These are phyloP conservation scores for Albophoma yamanashiensis DNA, from an alignment of 2,329 filamentous ascomycete genomes.

Conservation along the genomic window DNA sequence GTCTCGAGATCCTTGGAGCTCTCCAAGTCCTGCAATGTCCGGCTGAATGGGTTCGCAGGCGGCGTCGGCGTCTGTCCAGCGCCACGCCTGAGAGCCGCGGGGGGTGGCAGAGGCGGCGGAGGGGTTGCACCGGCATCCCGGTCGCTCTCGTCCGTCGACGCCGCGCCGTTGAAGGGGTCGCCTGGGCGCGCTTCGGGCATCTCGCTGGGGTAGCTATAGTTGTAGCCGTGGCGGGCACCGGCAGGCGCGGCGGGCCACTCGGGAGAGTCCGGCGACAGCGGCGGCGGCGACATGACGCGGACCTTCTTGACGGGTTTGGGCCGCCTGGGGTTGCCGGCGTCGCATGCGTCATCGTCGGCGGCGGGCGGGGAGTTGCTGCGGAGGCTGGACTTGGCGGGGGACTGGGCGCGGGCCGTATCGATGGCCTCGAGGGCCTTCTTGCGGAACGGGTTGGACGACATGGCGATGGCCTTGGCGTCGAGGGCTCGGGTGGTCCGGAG, in stretches of 20 bases:
- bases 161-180: conserved; percentile 22
- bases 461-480: neutral
- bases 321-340: conserved; percentile 19
- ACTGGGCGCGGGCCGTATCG: conserved; percentile 7
- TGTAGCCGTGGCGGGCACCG: neutral
- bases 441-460: conserved; percentile 15
- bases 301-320: conserved; percentile 55
- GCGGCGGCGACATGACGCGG: conserved; percentile 53
- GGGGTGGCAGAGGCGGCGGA: conserved; percentile 8
- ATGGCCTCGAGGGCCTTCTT: conserved; percentile 8
- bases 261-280: conserved; percentile 44
- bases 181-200: neutral
- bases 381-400: conserved; percentile 9
- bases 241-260: conserved; percentile 20
- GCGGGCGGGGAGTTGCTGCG: conserved; percentile 4
- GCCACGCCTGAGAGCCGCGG: neutral
- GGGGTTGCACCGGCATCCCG: conserved; percentile 13
- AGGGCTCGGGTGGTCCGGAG: neutral
- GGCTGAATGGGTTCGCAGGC: conserved; percentile 39
- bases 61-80: conserved; percentile 2
- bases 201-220: neutral
- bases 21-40: conserved; percentile 42
- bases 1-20: conserved; percentile 18
- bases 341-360: conserved; percentile 1
- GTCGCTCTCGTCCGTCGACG: conserved; percentile 16